Percentiles rank a stretch among this genome's conserved stretches.
Conservation (phyloP, 2,329 filamentous ascomycete genomes). For the Venturia asperata region DNA sequence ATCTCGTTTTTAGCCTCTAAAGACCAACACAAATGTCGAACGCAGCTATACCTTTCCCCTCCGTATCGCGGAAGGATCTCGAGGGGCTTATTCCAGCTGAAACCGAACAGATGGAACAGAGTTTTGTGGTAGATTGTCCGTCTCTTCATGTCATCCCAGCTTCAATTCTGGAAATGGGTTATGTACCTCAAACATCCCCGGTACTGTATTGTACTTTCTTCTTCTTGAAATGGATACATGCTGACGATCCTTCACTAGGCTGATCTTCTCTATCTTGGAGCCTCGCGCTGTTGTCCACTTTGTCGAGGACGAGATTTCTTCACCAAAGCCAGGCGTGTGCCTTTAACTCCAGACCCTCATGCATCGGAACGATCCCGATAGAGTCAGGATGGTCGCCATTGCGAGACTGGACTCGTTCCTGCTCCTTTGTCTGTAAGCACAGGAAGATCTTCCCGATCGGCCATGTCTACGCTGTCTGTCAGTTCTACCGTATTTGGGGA, state of each 20-base stretch:
- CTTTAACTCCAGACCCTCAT: neutral
- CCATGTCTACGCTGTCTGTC: neutral
- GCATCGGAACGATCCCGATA: neutral
- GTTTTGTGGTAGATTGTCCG: constrained; percentile 13
- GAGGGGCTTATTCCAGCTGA: constrained; percentile 5
- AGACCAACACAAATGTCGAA: constrained; percentile 2
- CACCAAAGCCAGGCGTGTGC: constrained; percentile 9
- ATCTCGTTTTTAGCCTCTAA: neutral
- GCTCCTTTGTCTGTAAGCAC: constrained; percentile 1
- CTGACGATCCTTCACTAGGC: neutral
- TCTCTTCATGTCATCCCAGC: neutral
- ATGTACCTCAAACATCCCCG: neutral
- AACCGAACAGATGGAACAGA: neutral
- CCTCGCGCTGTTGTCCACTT: neutral
- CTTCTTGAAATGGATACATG: neutral
- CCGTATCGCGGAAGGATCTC: neutral
- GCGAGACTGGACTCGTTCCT: neutral
- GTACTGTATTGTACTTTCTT: neutral
- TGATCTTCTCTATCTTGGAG: constrained; percentile 6
- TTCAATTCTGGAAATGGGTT: neutral
- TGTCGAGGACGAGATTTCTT: constrained; percentile 10
- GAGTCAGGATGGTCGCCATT: neutral
- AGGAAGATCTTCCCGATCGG: neutral
- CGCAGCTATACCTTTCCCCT: neutral
- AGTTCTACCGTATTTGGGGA: neutral